Base-by-base conservation (phyloP, 176 grass and related monocot genomes). In the Ensete ventricosum region DNA sequence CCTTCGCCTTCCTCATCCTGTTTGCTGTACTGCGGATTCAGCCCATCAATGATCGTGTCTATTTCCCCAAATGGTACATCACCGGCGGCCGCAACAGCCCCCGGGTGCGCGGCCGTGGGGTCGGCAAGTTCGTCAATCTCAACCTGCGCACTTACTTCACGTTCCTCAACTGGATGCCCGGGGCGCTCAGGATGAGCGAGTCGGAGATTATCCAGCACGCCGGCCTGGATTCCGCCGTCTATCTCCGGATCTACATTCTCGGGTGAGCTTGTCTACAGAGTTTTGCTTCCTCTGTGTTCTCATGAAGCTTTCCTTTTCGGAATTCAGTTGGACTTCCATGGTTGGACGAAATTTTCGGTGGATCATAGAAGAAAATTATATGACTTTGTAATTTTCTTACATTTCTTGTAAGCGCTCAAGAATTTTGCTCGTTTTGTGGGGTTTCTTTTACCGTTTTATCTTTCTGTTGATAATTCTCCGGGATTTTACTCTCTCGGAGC, bases 31-130 rank as follows among this genome's bases (percentile, higher is more conserved):
- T 98, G 76, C 88, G 94, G 80, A 89, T 98, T 76, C 94, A 93
- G 82, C 94, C 94, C 51, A 27, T 98, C 77, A 98, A 98, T 76
- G 94, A 98, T 75, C 84, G 94, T 70, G 79, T 98, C 79, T 98
- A 98, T 81, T 93, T 90, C 75, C 94, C 94, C 59, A 98, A 98
- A 80, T 91, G 92, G 87, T 98, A 93, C 80, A 72, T 91, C 62
- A 49, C 77, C 53, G 63, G 64, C 3, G 67, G 87, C 9, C 84
- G 90, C 55, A 80, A 54, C 13, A 71, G 69, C 78, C 69, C 78
- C 50, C 3, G 27, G 24, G 77, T 79, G 75, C 53, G 64, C 52
- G 78, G 69, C 43, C 64, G 64, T 49, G 89, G 81, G 65, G 64
- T 88, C 25, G 74, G 85, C 1, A 80, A 86, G 62, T 90, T 88